phyloP scores from a whole-genome alignment of 345 rosid genomes.

The Psidium guajava region DNA sequence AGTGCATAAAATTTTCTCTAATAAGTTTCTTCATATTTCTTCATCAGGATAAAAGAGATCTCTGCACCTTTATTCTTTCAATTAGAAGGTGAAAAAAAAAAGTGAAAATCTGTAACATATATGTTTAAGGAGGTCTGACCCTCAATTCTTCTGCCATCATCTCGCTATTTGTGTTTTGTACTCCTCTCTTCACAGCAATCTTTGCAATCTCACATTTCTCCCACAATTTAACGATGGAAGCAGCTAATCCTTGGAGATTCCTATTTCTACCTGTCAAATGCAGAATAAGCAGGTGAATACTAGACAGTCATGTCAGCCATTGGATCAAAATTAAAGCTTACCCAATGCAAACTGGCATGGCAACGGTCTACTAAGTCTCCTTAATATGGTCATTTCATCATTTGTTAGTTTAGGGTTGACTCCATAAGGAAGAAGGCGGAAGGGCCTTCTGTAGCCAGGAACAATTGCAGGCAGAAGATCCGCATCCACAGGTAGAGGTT shows the following conservation, averaged over 20 bases:
- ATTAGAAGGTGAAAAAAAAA: not conserved
- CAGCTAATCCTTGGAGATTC: constrained; percentile 83
- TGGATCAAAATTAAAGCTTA: constrained; percentile 14
- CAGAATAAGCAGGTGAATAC: not conserved
- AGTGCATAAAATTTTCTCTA: not conserved
- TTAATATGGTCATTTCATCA: constrained; percentile 89
- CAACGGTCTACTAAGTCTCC: constrained; percentile 79
- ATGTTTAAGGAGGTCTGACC: constrained; percentile 24
- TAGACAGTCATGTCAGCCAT: not conserved
- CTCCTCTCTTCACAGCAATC: constrained; percentile 90
- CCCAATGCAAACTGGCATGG: constrained; percentile 91
- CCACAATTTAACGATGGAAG: constrained; percentile 80
- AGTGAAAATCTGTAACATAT: not conserved
- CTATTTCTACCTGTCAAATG: constrained; percentile 65
- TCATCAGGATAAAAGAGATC: not conserved
- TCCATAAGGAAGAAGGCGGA: constrained; percentile 94
- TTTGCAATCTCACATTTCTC: constrained; percentile 94
- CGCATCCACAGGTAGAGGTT: constrained; percentile 87
- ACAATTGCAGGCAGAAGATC: constrained; percentile 79
- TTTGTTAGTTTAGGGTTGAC: constrained; percentile 61
- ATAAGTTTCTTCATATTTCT: not conserved
- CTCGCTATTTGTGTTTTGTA: constrained; percentile 62
- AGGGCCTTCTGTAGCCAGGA: constrained; percentile 73
- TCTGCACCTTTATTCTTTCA: not conserved
- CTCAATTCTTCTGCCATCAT: constrained; percentile 86